Base-by-base conservation (phyloP, 371 early-diverging fungal species). In the Apophysomyces ossiformis region DNA sequence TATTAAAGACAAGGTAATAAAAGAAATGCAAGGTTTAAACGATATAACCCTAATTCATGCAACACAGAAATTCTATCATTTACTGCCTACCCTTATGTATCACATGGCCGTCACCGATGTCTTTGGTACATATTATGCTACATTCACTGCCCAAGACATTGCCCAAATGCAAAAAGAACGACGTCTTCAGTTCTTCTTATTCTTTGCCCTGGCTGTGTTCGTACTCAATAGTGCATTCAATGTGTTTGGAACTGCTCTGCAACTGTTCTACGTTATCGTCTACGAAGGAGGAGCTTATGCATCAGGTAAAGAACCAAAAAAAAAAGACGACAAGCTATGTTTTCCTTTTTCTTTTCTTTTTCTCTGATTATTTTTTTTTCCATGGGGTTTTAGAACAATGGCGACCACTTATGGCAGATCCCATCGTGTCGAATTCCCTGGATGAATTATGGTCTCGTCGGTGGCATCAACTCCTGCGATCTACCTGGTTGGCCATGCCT, bases 401-500 rank as follows among this genome's bases (percentile, higher is more conserved):
- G 73, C 70, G 74, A 11, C 47, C 69, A 0, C 61, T 76, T 59
- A 78, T 82, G 77, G 46, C 39, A 2, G 16, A 77, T 57, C 82
- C 82, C 37, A 58, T 77, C 39, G 35, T 69, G 1, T 63, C 82
- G 1, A 38, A 56, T 4, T 73, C 77, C 0, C 41, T 82, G 32
- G 71, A 73, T 37, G 72, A 71, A 1, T 63, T 82, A 15, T 82
- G 82, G 82, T 76, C 82, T 4, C 8, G 62, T 8, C 73, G 79
- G 9, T 82, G 82, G 82, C 82, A 82, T 58, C 72, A 72, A 57
- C 37, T 77, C 0, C 69, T 78, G 37, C 77, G 74, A 58, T 62
- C 70, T 1, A 75, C 79, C 1, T 82, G 82, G 82, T 61, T 78
- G 6, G 74, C 82, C 0, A 66, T 82, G 26, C 77, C 77, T 13